Conservation (phyloP, 257 asterid genomes). For the Hygrophila difformis region DNA sequence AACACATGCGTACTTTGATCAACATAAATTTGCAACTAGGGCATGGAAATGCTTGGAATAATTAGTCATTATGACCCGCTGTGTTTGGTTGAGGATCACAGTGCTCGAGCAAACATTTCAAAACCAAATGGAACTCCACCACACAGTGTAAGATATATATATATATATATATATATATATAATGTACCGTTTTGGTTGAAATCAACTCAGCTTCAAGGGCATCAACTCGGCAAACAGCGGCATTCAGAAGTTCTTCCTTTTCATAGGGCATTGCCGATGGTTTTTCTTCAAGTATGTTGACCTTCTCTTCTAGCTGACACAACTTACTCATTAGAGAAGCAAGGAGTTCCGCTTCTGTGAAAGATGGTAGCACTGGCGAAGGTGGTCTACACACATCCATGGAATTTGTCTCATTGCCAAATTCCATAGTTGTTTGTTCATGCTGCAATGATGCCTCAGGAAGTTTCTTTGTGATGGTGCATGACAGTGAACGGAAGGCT, state of each 20-base stretch:
- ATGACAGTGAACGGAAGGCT: conserved; percentile 46
- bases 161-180: no score
- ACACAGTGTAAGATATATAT: no score
- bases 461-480: conserved; percentile 41
- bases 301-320: conserved; percentile 88
- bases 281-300: conserved; percentile 64
- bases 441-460: conserved; percentile 35
- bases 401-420: conserved; percentile 34
- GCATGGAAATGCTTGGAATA: not conserved
- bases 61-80: no score
- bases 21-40: no score
- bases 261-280: conserved; percentile 93
- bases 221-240: conserved; percentile 96
- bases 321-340: conserved; percentile 68
- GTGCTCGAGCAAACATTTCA: not conserved
- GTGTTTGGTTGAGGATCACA: no score
- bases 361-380: conserved; percentile 67
- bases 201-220: conserved; percentile 95
- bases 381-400: conserved; percentile 67
- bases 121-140: not conserved
- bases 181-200: conserved; percentile 82
- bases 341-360: conserved; percentile 65
- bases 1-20: no score
- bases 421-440: conserved; percentile 33
- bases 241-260: conserved; percentile 86